These are phyloP conservation scores for Russula emetica DNA, from an alignment of 768 basidiomycete species.

Conservation along the genomic window DNA sequence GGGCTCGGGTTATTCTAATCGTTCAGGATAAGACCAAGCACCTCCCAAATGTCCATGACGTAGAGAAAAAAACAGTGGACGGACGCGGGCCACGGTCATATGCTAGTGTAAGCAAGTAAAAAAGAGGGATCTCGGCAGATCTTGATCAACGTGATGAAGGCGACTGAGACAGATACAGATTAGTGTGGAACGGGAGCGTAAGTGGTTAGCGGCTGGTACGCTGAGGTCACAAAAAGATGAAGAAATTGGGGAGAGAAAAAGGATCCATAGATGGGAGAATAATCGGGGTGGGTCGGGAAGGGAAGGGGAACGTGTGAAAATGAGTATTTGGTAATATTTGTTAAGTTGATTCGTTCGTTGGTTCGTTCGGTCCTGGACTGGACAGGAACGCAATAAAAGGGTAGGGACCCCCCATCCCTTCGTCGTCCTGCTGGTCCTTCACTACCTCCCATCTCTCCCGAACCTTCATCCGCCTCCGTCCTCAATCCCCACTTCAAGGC, in stretches of 20 bases:
- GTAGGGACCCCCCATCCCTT: background rate
- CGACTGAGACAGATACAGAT: background rate
- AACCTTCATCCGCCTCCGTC: conserved; percentile 25
- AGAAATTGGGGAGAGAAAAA: no score
- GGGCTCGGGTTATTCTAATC: background rate
- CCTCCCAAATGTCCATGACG: background rate
- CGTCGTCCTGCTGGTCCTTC: background rate
- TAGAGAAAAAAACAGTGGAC: background rate
- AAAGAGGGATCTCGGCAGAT: background rate
- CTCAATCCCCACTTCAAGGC: conserved; percentile 28
- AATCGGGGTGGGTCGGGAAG: background rate
- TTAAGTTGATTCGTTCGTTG: background rate
- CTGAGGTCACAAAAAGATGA: background rate
- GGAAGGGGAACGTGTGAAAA: background rate
- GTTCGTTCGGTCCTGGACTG: no score
- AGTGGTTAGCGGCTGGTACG: background rate
- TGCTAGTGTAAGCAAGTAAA: background rate
- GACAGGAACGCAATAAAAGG: conserved; percentile 5
- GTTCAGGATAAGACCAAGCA: no score
- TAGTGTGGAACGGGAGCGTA: background rate
- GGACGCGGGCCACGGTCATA: no score
- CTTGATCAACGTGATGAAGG: background rate
- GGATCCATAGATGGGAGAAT: no score
- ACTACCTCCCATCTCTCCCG: conserved; percentile 29
- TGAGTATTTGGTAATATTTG: conserved; percentile 23